Base-by-base conservation (phyloP, 2,329 filamentous ascomycete genomes). In the Westerdykella sp. region DNA sequence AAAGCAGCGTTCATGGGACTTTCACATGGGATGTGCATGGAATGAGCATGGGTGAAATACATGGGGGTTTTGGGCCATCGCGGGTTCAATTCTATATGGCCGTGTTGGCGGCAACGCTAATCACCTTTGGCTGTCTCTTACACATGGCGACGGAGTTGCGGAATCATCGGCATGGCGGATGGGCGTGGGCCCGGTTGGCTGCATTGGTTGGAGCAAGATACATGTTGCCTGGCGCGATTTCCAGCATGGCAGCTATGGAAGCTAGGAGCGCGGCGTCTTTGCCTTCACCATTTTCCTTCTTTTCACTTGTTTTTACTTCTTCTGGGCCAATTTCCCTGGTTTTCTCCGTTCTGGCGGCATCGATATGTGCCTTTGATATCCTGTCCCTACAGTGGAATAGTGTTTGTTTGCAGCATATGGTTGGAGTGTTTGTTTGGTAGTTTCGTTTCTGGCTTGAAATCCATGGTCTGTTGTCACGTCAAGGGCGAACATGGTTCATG, bases 381-480 rank as follows among this genome's bases (percentile, higher is more conserved):
- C 62, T 61, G 59, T 65, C 58, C 46, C 54, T 63, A 64, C 58
- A 55, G 56, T 47, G 46, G 49, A 45, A 36, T 53, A 47, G 51
- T 52, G 56, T 61, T 44, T 54, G 48, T 44, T 53, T 30, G 42
- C 49, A 54, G 47, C 47, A 36, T 42, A 47, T 43, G 43, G 39
- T 25, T 48, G 42, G 43, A 46, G 32, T 52, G 53, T 43, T 42
- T 14, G 41, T 40, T 36, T 43, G 32, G 25, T 28, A 28, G 12
- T 41, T 38, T 23, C 31, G 36, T 25, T 21, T 18, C 21, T 38
- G 6, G 25, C 18, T 44, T 37, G 28, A 34, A 34, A 31, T 45
- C 31, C 31, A 28, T 28, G 9, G 25, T 28, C 25, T 28, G 25
- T 28, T 28, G 25, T 28, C 25, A 9, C 7, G 25, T 28, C 25